A percentile compares a stretch with the other conserved stretches of the same genome.
Evolutionary conservation across 1,284 basidiomycete species (phyloP).

Genomic region (Sanguinoderma infundibulare): DNA sequence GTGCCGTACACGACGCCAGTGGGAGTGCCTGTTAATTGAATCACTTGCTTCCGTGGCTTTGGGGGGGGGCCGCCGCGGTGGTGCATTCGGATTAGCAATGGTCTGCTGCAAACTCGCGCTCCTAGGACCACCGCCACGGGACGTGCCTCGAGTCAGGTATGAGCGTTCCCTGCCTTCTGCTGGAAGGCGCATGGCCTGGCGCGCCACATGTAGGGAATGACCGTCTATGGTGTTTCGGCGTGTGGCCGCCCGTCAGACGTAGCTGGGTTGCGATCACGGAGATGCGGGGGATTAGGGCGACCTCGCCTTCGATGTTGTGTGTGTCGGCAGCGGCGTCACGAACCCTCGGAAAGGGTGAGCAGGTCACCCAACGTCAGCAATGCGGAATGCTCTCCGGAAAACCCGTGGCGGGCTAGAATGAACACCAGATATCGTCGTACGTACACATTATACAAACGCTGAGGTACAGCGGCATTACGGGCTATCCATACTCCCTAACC

Average conservation of each 20-base stretch:
- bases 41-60: constrained; percentile 5
- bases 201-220: constrained; percentile 20
- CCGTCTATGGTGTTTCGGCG: constrained; percentile 23
- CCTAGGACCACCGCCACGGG: constrained; percentile 15
- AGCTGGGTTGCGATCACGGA: constrained; percentile 18
- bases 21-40: background rate
- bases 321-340: constrained; percentile 17
- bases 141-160: constrained; percentile 19
- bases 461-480: constrained; percentile 23
- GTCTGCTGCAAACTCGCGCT: background rate
- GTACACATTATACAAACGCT: constrained; percentile 26
- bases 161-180: constrained; percentile 16
- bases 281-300: constrained; percentile 19
- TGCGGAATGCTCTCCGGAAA: constrained; percentile 20
- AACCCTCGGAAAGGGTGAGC: constrained; percentile 13
- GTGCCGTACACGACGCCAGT: background rate
- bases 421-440: constrained; percentile 27
- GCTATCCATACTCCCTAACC: constrained; percentile 8
- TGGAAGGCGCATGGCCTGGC: constrained; percentile 25
- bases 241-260: constrained; percentile 14
- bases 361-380: constrained; percentile 14
- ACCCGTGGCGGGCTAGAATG: constrained; percentile 20
- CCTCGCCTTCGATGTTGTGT: constrained; percentile 15
- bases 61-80: constrained; percentile 1
- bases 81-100: constrained; percentile 7